Base-by-base conservation (phyloP, 208 protist genomes). In the Leptomonas seymouri region DNA sequence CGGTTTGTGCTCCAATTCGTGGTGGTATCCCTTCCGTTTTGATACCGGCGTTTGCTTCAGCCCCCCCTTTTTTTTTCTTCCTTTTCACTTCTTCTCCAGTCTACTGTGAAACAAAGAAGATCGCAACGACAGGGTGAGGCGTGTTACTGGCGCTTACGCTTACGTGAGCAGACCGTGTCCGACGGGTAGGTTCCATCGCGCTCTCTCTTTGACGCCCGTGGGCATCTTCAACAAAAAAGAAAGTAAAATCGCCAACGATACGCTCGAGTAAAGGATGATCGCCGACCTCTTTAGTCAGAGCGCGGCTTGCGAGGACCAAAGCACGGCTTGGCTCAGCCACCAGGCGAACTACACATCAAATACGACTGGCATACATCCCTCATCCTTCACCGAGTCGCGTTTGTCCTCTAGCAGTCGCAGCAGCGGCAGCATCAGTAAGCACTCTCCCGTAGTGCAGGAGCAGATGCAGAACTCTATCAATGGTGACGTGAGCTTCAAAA, bases 391-490 rank as follows among this genome's bases (percentile, higher is more conserved):
- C 45, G 59, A 65, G n/a, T 18, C 4, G 0, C 59, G 45, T 31
- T 23, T n/a, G 45, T 18, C 16, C 30, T 20, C 8, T 1, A 27
- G 39, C 30, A 49, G 20, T 30, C 28, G 41, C 54, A 58, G 51
- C 45, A 58, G 65, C 65, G 60, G 51, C 44, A 2, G 34, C 30
- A 30, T 25, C 66, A 60, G 46, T n/a, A 42, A 21, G 30, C 36
- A 5, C 36, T 7, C 6, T 28, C 28, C 51, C 8, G 21, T 39
- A 42, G 18, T 12, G 30, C 58, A 62, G 67, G 36, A 63, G 20
- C 42, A 72, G 25, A n/a, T 27, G 23, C 67, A 57, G 48, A 67
- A 67, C 61, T 57, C 61, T 3, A 28, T 67, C 49, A 67, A 67
- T 36, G n/a, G 3, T 9, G 23, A 57, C 27, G 21, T 23, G 34